A percentile compares a stretch with the other conserved stretches of the same genome.
phyloP scores from a whole-genome alignment of 768 basidiomycete genomes.

The Tulasnella sp. region DNA sequence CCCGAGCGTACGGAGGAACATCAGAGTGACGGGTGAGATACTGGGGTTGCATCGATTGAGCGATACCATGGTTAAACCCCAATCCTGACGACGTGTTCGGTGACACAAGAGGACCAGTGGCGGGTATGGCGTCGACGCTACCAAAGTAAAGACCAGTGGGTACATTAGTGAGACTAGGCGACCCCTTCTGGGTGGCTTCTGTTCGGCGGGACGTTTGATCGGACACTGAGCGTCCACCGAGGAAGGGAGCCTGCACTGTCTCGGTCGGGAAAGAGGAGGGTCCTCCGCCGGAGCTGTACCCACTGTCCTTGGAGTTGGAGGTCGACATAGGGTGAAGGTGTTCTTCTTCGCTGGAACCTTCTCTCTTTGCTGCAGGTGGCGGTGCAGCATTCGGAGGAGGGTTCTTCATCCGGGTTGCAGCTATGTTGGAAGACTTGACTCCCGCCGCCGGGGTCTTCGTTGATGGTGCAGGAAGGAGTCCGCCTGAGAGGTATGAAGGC shows the following conservation, averaged over 20 bases:
- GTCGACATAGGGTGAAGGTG: neutral
- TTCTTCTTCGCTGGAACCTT: slow-evolving; percentile 19
- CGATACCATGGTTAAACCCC: no score
- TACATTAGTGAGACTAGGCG: neutral
- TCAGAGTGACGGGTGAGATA: neutral
- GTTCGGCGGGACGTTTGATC: neutral
- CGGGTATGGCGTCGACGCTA: no score
- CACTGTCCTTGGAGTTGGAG: neutral
- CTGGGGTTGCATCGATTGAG: no score
- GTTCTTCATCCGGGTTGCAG: slow-evolving; percentile 23
- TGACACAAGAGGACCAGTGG: no score
- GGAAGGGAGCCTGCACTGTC: no score
- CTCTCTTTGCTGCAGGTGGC: slow-evolving; percentile 22
- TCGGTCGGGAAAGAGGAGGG: neutral
- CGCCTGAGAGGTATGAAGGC: slow-evolving; percentile 64
- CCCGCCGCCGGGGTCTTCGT: neutral
- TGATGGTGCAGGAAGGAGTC: slow-evolving; percentile 14
- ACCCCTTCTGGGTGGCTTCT: neutral
- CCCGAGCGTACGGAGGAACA: slow-evolving; percentile 1
- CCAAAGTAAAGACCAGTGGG: no score
- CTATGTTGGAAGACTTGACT: neutral
- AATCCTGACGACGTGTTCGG: no score
- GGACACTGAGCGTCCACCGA: neutral
- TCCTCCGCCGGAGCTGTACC: neutral
- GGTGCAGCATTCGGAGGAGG: slow-evolving; percentile 23